A percentile compares a stretch with the other conserved stretches of the same genome.
These are phyloP conservation scores for Sideroxylon spinosum DNA, from an alignment of 179 eudicot species.

Conservation along the genomic window DNA sequence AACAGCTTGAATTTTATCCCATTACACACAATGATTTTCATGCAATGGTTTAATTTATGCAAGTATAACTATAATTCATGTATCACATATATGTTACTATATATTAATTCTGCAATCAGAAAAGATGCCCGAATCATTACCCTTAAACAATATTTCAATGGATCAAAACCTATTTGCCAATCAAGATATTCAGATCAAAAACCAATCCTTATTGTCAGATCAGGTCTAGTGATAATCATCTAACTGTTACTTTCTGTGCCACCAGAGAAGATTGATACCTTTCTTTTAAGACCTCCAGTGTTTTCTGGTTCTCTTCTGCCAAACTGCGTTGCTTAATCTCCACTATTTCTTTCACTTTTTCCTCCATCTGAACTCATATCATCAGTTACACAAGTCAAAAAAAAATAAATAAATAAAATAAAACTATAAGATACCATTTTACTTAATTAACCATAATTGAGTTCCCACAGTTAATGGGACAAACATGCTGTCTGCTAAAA, in stretches of 20 bases:
- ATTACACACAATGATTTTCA: not conserved
- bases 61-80: not conserved
- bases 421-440: no score
- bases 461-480: no score
- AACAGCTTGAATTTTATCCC: not conserved
- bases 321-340: constrained; percentile 97
- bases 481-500: no score
- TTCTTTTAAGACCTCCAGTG: constrained; percentile 83
- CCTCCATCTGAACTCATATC: constrained; percentile 71
- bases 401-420: not conserved
- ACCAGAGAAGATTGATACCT: constrained; percentile 42
- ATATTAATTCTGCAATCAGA: not conserved
- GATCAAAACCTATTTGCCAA: not conserved
- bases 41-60: no score
- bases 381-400: not conserved
- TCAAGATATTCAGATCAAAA: not conserved
- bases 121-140: not conserved
- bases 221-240: not conserved
- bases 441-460: not conserved
- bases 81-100: no score
- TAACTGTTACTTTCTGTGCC: constrained; percentile 1
- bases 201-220: not conserved
- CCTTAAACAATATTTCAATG: not conserved
- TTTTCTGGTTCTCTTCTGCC: constrained; percentile 98
- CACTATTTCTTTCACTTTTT: constrained; percentile 93